Percentiles rank a stretch among this genome's conserved stretches.
Evolutionary conservation across 495 filamentous ascomycete genomes (phyloP).

Genomic region (Hyphodiscus hymeniophilus): DNA sequence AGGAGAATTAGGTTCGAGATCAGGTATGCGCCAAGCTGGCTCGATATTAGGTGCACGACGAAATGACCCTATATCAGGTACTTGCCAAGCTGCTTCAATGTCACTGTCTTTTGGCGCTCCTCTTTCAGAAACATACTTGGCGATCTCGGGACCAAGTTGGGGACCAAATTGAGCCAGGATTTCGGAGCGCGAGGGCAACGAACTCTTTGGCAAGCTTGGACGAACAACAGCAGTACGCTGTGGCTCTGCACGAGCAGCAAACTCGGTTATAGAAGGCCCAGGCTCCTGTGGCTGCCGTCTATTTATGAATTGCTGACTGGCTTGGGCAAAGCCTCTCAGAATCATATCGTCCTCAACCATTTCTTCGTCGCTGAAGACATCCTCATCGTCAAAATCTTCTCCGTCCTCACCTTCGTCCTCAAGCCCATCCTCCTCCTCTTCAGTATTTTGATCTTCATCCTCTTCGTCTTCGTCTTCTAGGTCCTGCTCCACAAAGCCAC

Average conservation of each 20-base stretch:
- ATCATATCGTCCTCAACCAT: slow-evolving; percentile 23
- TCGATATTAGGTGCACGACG: slow-evolving; percentile 6
- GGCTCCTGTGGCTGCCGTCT: slow-evolving; percentile 3
- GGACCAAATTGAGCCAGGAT: slow-evolving; percentile 21
- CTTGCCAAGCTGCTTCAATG: slow-evolving; percentile 16
- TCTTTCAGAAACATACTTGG: slow-evolving; percentile 15
- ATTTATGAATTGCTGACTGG: slow-evolving; percentile 12
- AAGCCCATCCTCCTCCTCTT: slow-evolving; percentile 12
- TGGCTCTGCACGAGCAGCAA: background rate
- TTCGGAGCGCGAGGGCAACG: slow-evolving; percentile 15
- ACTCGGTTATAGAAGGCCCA: background rate
- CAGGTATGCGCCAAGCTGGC: slow-evolving; percentile 11
- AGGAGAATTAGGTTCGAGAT: slow-evolving; percentile 1
- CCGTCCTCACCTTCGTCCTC: slow-evolving; percentile 8
- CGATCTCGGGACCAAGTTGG: slow-evolving; percentile 19
- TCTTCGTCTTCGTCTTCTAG: slow-evolving; percentile 8
- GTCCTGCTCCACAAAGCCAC: slow-evolving; percentile 5
- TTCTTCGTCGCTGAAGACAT: slow-evolving; percentile 19
- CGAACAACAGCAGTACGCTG: background rate
- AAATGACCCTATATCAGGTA: slow-evolving; percentile 3
- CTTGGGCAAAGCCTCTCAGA: slow-evolving; percentile 20
- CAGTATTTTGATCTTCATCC: slow-evolving; percentile 15
- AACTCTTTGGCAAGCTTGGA: background rate
- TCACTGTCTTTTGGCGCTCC: slow-evolving; percentile 4
- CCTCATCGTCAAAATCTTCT: slow-evolving; percentile 15